These are phyloP conservation scores for Aspergillus cristatus DNA, from an alignment of 495 filamentous ascomycete genomes.

Conservation along the genomic window DNA sequence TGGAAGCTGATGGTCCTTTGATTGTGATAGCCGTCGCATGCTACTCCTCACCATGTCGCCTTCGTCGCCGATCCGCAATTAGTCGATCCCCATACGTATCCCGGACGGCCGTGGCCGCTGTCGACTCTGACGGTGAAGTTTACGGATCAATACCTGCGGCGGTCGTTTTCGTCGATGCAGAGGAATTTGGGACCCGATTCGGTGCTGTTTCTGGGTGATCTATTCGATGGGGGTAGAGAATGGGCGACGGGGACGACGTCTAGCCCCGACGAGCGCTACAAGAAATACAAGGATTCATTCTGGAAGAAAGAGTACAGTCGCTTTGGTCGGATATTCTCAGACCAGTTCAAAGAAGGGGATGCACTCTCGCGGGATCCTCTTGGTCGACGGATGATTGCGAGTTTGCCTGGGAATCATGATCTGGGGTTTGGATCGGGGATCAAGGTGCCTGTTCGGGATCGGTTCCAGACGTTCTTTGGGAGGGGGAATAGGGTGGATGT, in stretches of 20 bases:
- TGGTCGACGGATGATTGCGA: constrained; percentile 62
- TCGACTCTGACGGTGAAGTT: constrained; percentile 68
- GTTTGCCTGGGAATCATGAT: constrained; percentile 92
- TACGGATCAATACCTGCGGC: constrained; percentile 81
- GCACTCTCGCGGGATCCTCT: constrained; percentile 21
- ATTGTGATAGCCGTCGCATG: constrained; percentile 52
- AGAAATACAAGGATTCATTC: constrained; percentile 62
- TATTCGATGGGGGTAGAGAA: constrained; percentile 95
- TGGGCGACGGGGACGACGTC: constrained; percentile 65
- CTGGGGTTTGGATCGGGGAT: constrained; percentile 86
- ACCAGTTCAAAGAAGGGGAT: constrained; percentile 47
- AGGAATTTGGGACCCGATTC: constrained; percentile 64
- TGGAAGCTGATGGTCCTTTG: constrained; percentile 4
- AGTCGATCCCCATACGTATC: constrained; percentile 93
- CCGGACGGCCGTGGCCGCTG: constrained; percentile 84
- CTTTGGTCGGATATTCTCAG: constrained; percentile 70
- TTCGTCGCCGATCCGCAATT: constrained; percentile 96
- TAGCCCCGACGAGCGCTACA: constrained; percentile 64
- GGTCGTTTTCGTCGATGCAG: constrained; percentile 67
- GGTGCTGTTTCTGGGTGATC: constrained; percentile 82
- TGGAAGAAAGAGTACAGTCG: constrained; percentile 78
- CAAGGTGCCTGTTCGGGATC: constrained; percentile 62
- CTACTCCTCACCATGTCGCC: constrained; percentile 74
- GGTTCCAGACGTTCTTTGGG: constrained; percentile 86
- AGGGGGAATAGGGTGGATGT: constrained; percentile 79